phyloP scores from a whole-genome alignment of 208 protist genomes.

The Blastocrithidia nonstop region DNA sequence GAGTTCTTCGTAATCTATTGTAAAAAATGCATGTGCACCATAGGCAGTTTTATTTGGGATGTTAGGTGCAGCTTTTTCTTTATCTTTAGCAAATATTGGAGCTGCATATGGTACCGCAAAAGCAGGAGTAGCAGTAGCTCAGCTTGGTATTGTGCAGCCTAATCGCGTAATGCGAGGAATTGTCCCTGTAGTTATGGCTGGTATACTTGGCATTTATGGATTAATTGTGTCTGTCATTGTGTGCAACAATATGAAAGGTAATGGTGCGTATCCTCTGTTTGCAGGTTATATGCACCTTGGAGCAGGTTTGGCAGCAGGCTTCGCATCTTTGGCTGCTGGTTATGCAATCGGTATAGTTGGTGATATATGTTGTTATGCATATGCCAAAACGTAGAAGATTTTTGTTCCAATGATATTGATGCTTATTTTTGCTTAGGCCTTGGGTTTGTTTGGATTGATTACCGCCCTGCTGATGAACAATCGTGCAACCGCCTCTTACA shows the following conservation, averaged over 20 bases:
- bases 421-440: conserved; percentile 99
- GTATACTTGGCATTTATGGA: conserved; percentile 86
- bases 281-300: conserved; percentile 93
- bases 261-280: conserved; percentile 45
- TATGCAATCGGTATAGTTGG: conserved; percentile 98
- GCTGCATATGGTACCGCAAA: conserved; percentile 98
- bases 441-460: conserved; percentile 98
- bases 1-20: conserved; percentile 12
- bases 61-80: conserved; percentile 82
- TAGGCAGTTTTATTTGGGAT: conserved; percentile 89
- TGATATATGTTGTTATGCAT: conserved; percentile 90
- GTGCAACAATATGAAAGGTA: conserved; percentile 70
- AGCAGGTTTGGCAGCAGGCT: conserved; percentile 91
- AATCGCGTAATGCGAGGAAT: conserved; percentile 89
- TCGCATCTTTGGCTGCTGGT: conserved; percentile 91
- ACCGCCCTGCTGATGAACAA: conserved; percentile 91
- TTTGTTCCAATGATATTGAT: conserved; percentile 99
- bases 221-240: conserved; percentile 81
- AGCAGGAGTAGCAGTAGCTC: conserved; percentile 90
- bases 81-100: conserved; percentile 88
- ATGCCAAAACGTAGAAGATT: conserved; percentile 92
- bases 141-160: conserved; percentile 92
- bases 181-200: conserved; percentile 87
- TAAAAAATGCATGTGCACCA: conserved; percentile 31
- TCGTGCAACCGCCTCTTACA: conserved; percentile 30